Evolutionary conservation across 2,329 filamentous ascomycete genomes (phyloP), one percentile per base, ranked within the genome.

Genomic region (Aaosphaeria arxii): DNA sequence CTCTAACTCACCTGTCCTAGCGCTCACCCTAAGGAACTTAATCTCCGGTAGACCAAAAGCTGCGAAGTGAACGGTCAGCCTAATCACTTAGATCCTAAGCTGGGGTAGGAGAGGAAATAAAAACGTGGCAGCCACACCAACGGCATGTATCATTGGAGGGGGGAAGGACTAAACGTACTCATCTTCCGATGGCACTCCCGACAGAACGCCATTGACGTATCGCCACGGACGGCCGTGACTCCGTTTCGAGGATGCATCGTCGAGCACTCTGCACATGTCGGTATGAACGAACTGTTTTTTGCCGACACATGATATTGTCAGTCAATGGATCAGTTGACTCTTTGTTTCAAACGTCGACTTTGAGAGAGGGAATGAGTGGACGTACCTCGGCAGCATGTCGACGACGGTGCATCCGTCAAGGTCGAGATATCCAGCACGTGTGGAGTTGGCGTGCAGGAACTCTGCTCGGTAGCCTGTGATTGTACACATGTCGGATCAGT

Each of bases 151-250:
- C 17, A 30, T 46, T 32, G 36, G 44, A 33, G 43, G 11, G n/a
- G 36, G 9, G 30, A 35, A 42, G 40, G 33, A 4, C 7, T 11
- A 44, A 40, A 58, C 72, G 7, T 69, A 80, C 77, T 87, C 80
- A 94, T 91, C 65, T 86, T 87, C 45, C 78, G 77, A 74, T 94
- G 89, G 66, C 89, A 95, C 59, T 87, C 81, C 43, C 89, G 83
- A 71, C 89, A 95, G 35, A 89, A 80, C 49, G 89, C 88, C 61
- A 84, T 85, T 24, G 83, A 81, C 13, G 82, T 82, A 50, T 92
- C 88, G 41, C 88, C 88, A 29, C 86, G 79, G 5, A 92, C 87
- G 4, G 87, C 84, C 11, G 85, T 78, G 32, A 94, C 78, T 1
- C 87, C 88, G 13, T 79, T 77, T 6, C 68, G 64, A 4, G 80